A percentile compares a stretch with the other conserved stretches of the same genome.
These are phyloP conservation scores for Hydrangea macrophylla DNA, from an alignment of 148 eudicot species.

Conservation along the genomic window DNA sequence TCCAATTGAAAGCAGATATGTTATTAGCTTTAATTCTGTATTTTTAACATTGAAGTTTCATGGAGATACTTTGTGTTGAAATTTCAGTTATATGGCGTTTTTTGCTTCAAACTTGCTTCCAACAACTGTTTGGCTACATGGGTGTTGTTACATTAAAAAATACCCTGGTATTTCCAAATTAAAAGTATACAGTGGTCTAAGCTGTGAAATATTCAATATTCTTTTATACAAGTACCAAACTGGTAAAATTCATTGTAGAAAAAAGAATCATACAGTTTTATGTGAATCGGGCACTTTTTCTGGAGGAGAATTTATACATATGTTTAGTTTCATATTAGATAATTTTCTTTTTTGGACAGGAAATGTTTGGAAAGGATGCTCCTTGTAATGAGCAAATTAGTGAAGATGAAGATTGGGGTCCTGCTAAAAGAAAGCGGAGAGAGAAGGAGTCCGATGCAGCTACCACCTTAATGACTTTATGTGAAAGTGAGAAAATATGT, in stretches of 20 bases:
- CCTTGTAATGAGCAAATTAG: slow-evolving; percentile 50
- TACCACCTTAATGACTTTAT: slow-evolving; percentile 53
- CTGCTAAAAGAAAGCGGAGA: slow-evolving; percentile 58
- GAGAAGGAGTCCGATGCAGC: slow-evolving; percentile 74
- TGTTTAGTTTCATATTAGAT: too few species aligned
- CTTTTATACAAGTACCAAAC: neutral
- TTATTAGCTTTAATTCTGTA: neutral
- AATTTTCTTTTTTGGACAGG: slow-evolving; percentile 40
- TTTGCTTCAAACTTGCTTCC: neutral
- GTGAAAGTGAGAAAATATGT: slow-evolving; percentile 42
- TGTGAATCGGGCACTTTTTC: neutral
- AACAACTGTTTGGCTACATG: too few species aligned
- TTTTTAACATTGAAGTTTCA: neutral
- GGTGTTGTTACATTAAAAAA: too few species aligned
- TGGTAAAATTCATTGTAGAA: neutral
- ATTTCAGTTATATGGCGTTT: neutral
- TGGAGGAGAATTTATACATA: too few species aligned
- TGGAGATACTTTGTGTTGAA: neutral
- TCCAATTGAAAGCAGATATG: neutral
- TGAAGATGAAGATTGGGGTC: slow-evolving; percentile 99
- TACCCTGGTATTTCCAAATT: neutral
- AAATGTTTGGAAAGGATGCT: slow-evolving; percentile 89
- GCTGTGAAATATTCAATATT: neutral
- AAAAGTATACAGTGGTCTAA: neutral
- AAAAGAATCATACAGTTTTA: neutral